A percentile compares a stretch with the other conserved stretches of the same genome.
These are phyloP conservation scores for Dactylellina parvicollis DNA, from an alignment of 2,329 filamentous ascomycete species.

Conservation along the genomic window DNA sequence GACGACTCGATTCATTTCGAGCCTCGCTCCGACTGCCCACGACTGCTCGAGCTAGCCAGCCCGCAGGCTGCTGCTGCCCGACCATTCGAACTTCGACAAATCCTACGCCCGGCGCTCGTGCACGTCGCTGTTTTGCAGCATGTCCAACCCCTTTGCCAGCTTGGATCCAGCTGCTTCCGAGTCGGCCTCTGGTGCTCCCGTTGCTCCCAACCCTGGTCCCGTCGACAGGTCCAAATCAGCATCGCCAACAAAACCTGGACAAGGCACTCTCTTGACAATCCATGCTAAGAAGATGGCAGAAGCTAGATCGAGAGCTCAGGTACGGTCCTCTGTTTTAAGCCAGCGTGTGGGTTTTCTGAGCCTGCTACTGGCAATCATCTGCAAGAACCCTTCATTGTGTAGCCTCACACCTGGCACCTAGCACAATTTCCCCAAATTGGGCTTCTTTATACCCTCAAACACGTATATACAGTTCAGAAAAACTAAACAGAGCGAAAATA, in stretches of 20 bases:
- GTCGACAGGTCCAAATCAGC: slow-evolving; percentile 25
- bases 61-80: not conserved
- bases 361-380: slow-evolving; percentile 15
- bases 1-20: slow-evolving; percentile 9
- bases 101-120: not conserved
- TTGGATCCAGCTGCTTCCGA: slow-evolving; percentile 18
- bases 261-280: slow-evolving; percentile 49
- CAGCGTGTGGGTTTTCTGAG: slow-evolving; percentile 5
- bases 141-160: slow-evolving; percentile 36
- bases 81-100: not conserved
- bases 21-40: slow-evolving; percentile 14
- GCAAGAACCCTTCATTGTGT: slow-evolving; percentile 37
- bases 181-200: not conserved
- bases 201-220: slow-evolving; percentile 6
- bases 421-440: not conserved
- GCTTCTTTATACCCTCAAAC: not conserved
- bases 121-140: slow-evolving; percentile 11
- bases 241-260: slow-evolving; percentile 48
- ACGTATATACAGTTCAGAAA: not conserved
- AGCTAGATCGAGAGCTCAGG: slow-evolving; percentile 46
- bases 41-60: not conserved
- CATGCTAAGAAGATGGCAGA: slow-evolving; percentile 52
- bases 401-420: slow-evolving; percentile 1
- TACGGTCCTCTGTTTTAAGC: not conserved
- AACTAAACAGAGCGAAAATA: slow-evolving; percentile 8